Evolutionary conservation across 2,329 filamentous ascomycete genomes (phyloP), one percentile per base, ranked within the genome.

Genomic region (Fusarium buharicum): DNA sequence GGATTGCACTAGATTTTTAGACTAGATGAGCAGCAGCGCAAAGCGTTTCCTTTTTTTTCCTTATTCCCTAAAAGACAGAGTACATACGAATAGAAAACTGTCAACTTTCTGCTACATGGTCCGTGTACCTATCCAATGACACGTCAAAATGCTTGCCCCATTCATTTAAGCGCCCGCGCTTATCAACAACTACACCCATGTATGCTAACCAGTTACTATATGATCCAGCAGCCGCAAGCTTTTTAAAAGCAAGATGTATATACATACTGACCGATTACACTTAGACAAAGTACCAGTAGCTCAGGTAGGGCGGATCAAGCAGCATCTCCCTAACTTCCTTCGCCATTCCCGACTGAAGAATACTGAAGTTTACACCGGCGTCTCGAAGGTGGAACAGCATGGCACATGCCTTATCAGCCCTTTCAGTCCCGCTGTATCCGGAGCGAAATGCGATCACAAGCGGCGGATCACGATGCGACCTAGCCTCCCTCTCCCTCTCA

Each of bases 1-100:
- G 79, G 78, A 2, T 55, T 80, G 28, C 65, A 70, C 53, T 70
- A 20, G 49, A 17, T 55, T 43, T 28, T 24, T 50, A 40, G 53
- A 50, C 38, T 45, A 38, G 31, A 55, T 28, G 39, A 60, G 36
- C 52, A 28, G 38, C 30, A 45, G 38, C 41, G 38, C 17, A 33
- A 33, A 55, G 45, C 41, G 16, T 46, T 50, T 46, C 47, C 17
- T 27, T 47, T 56, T 20, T 12, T 40, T 34, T 33, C 18, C 36
- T 38, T 39, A 20, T 24, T 24, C 22, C 22, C 22, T 24, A 53
- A 45, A 27, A 34, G 28, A 50, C 33, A 44, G 59, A 54, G 54
- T 30, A 47, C 28, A 31, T 20, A 24, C 22, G 27, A 59, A 59
- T 59, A 40, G 9, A 50, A 36, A 4, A 28, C 16, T 20, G 40